Evolutionary conservation across 345 rosid species (phyloP).

Genomic region (Rhodamnia rubescens): DNA sequence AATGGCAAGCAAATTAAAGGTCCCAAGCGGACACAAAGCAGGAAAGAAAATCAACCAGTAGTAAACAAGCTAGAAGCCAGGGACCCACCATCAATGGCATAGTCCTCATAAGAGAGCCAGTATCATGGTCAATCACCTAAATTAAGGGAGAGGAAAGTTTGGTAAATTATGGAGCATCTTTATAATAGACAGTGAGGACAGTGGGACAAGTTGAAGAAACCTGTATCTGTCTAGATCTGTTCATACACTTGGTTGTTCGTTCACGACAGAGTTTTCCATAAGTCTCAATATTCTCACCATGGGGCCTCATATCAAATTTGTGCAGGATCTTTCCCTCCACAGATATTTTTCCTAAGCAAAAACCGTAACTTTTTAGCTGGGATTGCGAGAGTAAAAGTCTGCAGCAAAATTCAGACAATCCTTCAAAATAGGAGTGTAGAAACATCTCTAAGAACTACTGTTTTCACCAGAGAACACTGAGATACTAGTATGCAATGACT

Average conservation of each 20-base stretch:
- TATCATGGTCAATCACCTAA: conserved; percentile 78
- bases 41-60: neutral
- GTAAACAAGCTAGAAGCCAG: neutral
- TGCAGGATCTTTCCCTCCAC: conserved; percentile 72
- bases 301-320: conserved; percentile 87
- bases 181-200: neutral
- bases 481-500: neutral
- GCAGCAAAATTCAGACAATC: neutral
- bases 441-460: neutral
- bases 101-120: conserved; percentile 76
- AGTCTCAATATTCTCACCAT: conserved; percentile 55
- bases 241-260: conserved; percentile 60
- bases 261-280: conserved; percentile 79
- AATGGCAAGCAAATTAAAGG: neutral
- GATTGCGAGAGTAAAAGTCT: neutral
- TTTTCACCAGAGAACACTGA: neutral
- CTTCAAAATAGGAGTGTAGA: neutral
- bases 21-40: neutral
- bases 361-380: neutral
- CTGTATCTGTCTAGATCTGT: conserved; percentile 71
- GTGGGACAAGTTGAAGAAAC: conserved; percentile 4
- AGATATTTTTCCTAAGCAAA: conserved; percentile 6
- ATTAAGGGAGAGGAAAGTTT: neutral
- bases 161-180: neutral
- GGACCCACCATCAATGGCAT: conserved; percentile 44